phyloP scores from a whole-genome alignment of 1,139 yeast species.

The Pichia cactophila region DNA sequence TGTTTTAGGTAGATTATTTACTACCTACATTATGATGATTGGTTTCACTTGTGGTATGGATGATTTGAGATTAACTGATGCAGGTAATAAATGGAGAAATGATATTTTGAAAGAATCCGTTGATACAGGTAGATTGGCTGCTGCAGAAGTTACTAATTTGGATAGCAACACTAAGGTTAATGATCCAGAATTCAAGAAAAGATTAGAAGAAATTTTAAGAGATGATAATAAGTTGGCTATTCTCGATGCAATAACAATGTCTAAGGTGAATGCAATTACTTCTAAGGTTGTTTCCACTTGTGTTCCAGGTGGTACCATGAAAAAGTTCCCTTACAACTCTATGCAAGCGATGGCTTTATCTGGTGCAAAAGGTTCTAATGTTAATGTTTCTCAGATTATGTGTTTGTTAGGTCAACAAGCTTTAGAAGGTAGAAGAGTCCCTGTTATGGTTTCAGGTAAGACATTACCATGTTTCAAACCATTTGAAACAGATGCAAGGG shows the following conservation, averaged over 20 bases:
- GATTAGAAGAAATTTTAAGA: constrained; percentile 90
- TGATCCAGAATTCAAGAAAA: constrained; percentile 74
- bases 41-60: constrained; percentile 99
- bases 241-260: constrained; percentile 91
- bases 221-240: constrained; percentile 90
- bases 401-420: constrained; percentile 99
- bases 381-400: constrained; percentile 98
- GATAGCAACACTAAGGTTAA: constrained; percentile 43
- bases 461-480: constrained; percentile 95
- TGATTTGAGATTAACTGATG: constrained; percentile 83
- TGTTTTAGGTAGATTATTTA: constrained; percentile 87
- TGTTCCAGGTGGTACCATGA: constrained; percentile 95
- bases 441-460: constrained; percentile 98
- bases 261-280: constrained; percentile 86
- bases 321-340: constrained; percentile 88
- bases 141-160: constrained; percentile 88
- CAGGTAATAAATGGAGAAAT: constrained; percentile 85
- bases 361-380: constrained; percentile 98
- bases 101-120: constrained; percentile 71
- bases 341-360: constrained; percentile 99
- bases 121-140: constrained; percentile 85
- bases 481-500: constrained; percentile 93
- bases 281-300: constrained; percentile 89
- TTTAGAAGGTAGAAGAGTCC: constrained; percentile 97
- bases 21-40: constrained; percentile 84